Conservation (phyloP, 441 rosid species). For the Breynia disticha region DNA sequence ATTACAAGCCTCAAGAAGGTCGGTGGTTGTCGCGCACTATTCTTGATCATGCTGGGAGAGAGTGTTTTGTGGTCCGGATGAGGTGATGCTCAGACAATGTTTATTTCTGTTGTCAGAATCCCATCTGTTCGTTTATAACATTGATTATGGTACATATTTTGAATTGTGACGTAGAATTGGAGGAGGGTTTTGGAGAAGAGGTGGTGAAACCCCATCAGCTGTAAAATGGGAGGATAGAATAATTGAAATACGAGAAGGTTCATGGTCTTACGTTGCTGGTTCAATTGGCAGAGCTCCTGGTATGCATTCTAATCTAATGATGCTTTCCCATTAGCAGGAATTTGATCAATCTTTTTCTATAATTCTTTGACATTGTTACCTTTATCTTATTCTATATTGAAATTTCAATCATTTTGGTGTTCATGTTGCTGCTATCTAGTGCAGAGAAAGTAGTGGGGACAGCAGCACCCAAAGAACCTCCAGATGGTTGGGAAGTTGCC, state of each 20-base stretch:
- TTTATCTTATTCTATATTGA: no score
- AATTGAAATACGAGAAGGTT: conserved; percentile 75
- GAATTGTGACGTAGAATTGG: conserved; percentile 40
- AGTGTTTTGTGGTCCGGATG: conserved; percentile 65
- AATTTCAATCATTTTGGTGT: conserved; percentile 13
- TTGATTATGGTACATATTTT: background rate
- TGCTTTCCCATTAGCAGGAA: background rate
- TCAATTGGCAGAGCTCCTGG: conserved; percentile 92
- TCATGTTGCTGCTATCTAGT: conserved; percentile 43
- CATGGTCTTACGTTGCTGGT: conserved; percentile 81
- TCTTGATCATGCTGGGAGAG: conserved; percentile 82
- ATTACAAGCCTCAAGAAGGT: conserved; percentile 73
- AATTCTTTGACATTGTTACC: no score
- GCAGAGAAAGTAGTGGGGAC: conserved; percentile 85
- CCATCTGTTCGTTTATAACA: no score
- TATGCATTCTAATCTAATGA: conserved; percentile 23
- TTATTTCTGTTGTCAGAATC: background rate
- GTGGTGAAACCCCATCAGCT: conserved; percentile 57
- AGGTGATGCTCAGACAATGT: conserved; percentile 27
- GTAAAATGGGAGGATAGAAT: conserved; percentile 68
- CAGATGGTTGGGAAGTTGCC: conserved; percentile 42
- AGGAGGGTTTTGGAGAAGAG: conserved; percentile 78
- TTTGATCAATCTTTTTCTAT: no score
- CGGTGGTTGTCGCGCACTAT: conserved; percentile 90
- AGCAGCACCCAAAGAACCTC: conserved; percentile 54